Base-by-base conservation (phyloP, 176 grass and related monocot species). In the Themeda triandra region DNA sequence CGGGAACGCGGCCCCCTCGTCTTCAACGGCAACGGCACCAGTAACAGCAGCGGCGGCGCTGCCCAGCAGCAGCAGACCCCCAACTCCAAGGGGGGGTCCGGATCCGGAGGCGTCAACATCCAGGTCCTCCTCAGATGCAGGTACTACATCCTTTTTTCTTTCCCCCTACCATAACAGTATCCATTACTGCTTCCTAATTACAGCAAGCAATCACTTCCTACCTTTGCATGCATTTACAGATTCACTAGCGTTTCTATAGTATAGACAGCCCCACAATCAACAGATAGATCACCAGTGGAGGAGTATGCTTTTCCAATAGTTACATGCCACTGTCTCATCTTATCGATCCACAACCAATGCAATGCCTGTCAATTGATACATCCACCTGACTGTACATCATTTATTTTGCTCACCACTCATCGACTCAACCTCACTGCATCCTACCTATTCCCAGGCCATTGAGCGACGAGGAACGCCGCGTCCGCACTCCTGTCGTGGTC, bases 101-200 rank as follows among this genome's bases (percentile, higher is more conserved):
- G 37, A 40, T n/a, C 39, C 6, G 48, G 46, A 33, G 72, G 49
- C 49, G 92, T 94, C 32, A 94, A 94, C 68, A 73, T 92, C 67
- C 90, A 92, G 80, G 92, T 94, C 62, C 85, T 94, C 77, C 83
- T 94, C 68, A 76, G 87, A 78, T 94, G 92, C 90, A 92, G 90
- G 92, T 94, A 81, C 48, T 0, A 4, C 32, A 4, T 46, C 2
- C 82, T 94, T 41, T 2, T 42, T 11, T 42, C 3, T 42, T 39
- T 7, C 40, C n/a, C n/a, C n/a, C n/a, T n/a, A n/a, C n/a, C n/a
- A n/a, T n/a, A n/a, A n/a, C n/a, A n/a, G n/a, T n/a, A n/a, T n/a
- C n/a, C n/a, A n/a, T n/a, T n/a, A n/a, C n/a, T 46, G 4, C 3
- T 14, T 46, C 13, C 13, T 40, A 40, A 40, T 40, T 40, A 40